These are phyloP conservation scores for Xylaria sp. DNA, from an alignment of 2,329 filamentous ascomycete genomes.

Conservation along the genomic window DNA sequence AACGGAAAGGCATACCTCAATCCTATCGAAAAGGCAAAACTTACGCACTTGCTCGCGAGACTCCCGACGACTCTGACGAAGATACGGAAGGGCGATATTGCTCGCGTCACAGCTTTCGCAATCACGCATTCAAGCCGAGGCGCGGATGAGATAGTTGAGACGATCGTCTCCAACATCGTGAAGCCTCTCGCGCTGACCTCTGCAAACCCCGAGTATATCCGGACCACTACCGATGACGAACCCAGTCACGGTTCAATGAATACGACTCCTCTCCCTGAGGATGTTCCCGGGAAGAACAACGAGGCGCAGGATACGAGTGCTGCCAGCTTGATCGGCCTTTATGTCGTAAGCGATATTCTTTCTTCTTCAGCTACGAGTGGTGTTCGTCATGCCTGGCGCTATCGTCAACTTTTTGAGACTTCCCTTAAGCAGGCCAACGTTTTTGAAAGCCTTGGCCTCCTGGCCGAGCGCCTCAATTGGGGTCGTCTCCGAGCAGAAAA, in stretches of 20 bases:
- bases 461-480: slow-evolving; percentile 70
- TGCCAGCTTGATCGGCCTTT: slow-evolving; percentile 74
- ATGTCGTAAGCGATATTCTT: slow-evolving; percentile 71
- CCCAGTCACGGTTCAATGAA: slow-evolving; percentile 35
- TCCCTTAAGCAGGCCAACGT: slow-evolving; percentile 60
- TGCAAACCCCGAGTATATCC: slow-evolving; percentile 56
- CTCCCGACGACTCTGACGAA: slow-evolving; percentile 70
- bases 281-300: slow-evolving; percentile 36
- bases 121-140: slow-evolving; percentile 81
- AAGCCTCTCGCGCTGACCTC: slow-evolving; percentile 68
- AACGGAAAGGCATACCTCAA: slow-evolving; percentile 65
- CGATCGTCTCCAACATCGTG: slow-evolving; percentile 77
- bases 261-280: slow-evolving; percentile 35
- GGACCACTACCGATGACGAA: slow-evolving; percentile 36
- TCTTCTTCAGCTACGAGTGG: slow-evolving; percentile 71
- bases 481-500: slow-evolving; percentile 77
- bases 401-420: slow-evolving; percentile 71
- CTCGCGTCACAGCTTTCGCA: slow-evolving; percentile 79
- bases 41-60: slow-evolving; percentile 76
- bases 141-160: slow-evolving; percentile 84
- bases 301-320: slow-evolving; percentile 58
- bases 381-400: slow-evolving; percentile 81
- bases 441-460: slow-evolving; percentile 69
- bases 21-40: slow-evolving; percentile 75
- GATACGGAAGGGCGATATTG: slow-evolving; percentile 78